A percentile compares a stretch with the other conserved stretches of the same genome.
Evolutionary conservation across 495 filamentous ascomycete species (phyloP).

Genomic region (Neurospora sp.): DNA sequence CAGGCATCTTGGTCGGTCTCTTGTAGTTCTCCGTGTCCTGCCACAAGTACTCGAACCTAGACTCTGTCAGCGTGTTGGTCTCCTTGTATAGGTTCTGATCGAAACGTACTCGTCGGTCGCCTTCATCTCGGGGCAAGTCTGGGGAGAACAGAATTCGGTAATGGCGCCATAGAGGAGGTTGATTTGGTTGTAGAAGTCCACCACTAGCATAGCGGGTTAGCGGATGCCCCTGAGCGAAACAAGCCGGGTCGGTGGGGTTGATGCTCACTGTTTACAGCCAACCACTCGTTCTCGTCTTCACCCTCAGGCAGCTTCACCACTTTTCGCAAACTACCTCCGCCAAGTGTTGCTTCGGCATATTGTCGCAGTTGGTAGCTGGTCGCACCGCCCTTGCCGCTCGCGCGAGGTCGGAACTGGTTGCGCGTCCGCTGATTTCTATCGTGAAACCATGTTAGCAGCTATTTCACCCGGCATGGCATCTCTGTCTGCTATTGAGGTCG

Average conservation of each 20-base stretch:
- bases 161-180: constrained; percentile 98
- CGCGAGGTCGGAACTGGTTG: constrained; percentile 85
- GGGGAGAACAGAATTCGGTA: constrained; percentile 96
- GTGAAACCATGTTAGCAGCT: constrained; percentile 15
- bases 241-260: background rate
- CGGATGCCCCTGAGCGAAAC: background rate
- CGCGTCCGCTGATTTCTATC: constrained; percentile 77
- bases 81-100: background rate
- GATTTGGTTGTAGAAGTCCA: constrained; percentile 99
- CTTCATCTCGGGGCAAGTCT: constrained; percentile 98
- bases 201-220: constrained; percentile 47
- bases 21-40: constrained; percentile 90
- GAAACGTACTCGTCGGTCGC: constrained; percentile 82
- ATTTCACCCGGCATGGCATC: background rate
- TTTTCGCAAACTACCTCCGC: constrained; percentile 88
- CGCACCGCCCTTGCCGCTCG: constrained; percentile 71
- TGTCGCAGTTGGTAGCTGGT: constrained; percentile 93
- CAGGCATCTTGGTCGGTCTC: constrained; percentile 94
- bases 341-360: constrained; percentile 94
- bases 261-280: constrained; percentile 80
- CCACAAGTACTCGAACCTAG: constrained; percentile 95
- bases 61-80: constrained; percentile 2
- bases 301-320: constrained; percentile 95
- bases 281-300: constrained; percentile 94
- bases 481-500: background rate